Evolutionary conservation across 495 filamentous ascomycete species (phyloP).

Genomic region (Tetracladium setigerum): DNA sequence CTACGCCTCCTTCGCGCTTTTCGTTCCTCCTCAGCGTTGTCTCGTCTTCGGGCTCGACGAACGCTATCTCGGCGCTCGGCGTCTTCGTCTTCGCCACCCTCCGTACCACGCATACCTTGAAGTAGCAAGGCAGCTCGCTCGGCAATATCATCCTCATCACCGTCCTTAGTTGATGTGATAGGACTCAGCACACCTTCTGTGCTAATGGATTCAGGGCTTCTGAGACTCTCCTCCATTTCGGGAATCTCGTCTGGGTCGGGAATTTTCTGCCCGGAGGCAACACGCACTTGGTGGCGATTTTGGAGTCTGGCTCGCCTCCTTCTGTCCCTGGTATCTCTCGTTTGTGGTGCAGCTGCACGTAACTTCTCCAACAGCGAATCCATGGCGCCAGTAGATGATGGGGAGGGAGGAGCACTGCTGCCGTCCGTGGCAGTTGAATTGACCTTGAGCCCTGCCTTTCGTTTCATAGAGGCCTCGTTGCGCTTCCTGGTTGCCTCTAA

Average conservation of each 20-base stretch:
- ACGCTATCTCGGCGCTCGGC: conserved; percentile 48
- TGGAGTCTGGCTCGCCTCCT: conserved; percentile 80
- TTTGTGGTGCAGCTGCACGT: conserved; percentile 84
- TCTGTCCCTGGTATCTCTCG: conserved; percentile 77
- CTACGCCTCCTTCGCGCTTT: conserved; percentile 48
- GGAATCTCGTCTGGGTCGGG: conserved; percentile 56
- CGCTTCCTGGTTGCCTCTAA: conserved; percentile 76
- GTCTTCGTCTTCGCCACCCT: conserved; percentile 46
- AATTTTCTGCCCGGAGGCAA: conserved; percentile 79
- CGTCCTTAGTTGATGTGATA: conserved; percentile 9
- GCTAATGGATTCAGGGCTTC: conserved; percentile 13
- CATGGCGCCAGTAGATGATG: conserved; percentile 86
- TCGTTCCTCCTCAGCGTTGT: conserved; percentile 66
- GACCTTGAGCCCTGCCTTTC: conserved; percentile 65
- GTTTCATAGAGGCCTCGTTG: conserved; percentile 84
- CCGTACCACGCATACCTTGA: conserved; percentile 64
- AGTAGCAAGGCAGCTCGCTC: conserved; percentile 76
- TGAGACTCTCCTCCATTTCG: conserved; percentile 30
- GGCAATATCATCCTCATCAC: conserved; percentile 59
- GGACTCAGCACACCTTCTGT: conserved; percentile 21
- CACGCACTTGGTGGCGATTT: conserved; percentile 85
- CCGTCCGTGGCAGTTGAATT: conserved; percentile 23
- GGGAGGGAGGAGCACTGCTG: conserved; percentile 47
- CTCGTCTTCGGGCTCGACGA: conserved; percentile 50
- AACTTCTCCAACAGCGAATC: conserved; percentile 94